A percentile compares a stretch with the other conserved stretches of the same genome.
Evolutionary conservation across 257 asterid species (phyloP).

Genomic region (Solanum pinnatisectum): DNA sequence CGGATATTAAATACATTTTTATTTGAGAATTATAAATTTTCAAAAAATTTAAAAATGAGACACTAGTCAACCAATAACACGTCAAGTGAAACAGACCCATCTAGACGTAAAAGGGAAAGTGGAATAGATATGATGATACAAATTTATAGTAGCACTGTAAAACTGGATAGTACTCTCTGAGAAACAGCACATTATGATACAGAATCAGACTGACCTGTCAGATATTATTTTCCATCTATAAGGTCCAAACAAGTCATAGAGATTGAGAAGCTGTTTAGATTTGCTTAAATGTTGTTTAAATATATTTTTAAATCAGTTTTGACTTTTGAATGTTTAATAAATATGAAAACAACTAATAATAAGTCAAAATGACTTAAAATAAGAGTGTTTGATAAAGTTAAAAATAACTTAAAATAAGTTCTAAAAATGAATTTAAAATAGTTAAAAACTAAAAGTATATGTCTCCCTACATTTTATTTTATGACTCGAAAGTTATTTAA

Average conservation of each 20-base stretch:
- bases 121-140: constrained; percentile 2
- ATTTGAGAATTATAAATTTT: not conserved
- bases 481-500: too few species aligned
- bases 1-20: not conserved
- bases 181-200: not conserved
- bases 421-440: too few species aligned
- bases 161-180: not conserved
- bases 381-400: too few species aligned
- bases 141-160: not conserved
- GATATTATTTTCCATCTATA: not conserved
- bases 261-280: not conserved
- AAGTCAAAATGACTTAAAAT: too few species aligned
- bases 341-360: too few species aligned
- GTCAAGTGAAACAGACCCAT: not conserved
- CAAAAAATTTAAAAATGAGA: not conserved
- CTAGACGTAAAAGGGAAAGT: not conserved
- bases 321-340: too few species aligned
- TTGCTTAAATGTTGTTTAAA: not conserved
- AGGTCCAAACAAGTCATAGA: constrained; percentile 26
- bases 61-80: not conserved
- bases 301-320: too few species aligned
- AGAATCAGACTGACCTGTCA: constrained; percentile 19
- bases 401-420: too few species aligned
- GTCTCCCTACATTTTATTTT: too few species aligned
- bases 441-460: too few species aligned